Conservation (phyloP, 345 rosid genomes). For the Camelina laxa region DNA sequence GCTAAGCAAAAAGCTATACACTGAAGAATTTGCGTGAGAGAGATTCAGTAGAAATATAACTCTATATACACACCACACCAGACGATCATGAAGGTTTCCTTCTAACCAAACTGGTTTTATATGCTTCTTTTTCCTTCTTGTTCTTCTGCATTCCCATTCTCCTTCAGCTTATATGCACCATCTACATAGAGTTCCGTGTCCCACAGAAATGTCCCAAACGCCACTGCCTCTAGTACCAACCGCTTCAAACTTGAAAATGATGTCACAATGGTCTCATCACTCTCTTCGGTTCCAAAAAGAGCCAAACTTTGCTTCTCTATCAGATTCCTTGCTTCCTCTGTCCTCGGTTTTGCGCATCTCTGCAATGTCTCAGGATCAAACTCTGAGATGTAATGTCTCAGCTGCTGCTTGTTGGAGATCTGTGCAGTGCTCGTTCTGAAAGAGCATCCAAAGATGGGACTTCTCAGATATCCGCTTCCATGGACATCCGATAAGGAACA, state of each 20-base stretch:
- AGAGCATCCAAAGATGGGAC: slow-evolving; percentile 55
- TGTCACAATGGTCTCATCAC: slow-evolving; percentile 62
- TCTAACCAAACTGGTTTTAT: slow-evolving; percentile 29
- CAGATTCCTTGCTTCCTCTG: slow-evolving; percentile 67
- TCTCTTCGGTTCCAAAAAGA: slow-evolving; percentile 63
- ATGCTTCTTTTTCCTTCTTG: slow-evolving; percentile 37
- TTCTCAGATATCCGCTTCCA: slow-evolving; percentile 48
- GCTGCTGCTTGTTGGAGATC: slow-evolving; percentile 41
- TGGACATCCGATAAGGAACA: slow-evolving; percentile 46
- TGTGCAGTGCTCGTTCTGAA: slow-evolving; percentile 24
- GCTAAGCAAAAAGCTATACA: slow-evolving; percentile 40
- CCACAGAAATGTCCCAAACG: slow-evolving; percentile 97
- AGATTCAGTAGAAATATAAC: slow-evolving; percentile 11
- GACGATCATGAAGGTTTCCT: slow-evolving; percentile 16
- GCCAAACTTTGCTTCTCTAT: slow-evolving; percentile 79
- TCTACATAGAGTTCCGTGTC: slow-evolving; percentile 76
- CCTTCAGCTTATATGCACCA: slow-evolving; percentile 68
- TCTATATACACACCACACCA: slow-evolving; percentile 39
- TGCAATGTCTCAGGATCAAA: slow-evolving; percentile 73
- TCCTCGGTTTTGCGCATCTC: slow-evolving; percentile 71
- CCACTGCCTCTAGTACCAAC: slow-evolving; percentile 86
- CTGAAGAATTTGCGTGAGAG: slow-evolving; percentile 9
- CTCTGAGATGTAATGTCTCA: slow-evolving; percentile 67
- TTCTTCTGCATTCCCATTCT: slow-evolving; percentile 45
- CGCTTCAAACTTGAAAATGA: slow-evolving; percentile 90